A percentile compares a stretch with the other conserved stretches of the same genome.
Conservation (phyloP, 176 grass and related monocot genomes). For the Oryza meyeriana region DNA sequence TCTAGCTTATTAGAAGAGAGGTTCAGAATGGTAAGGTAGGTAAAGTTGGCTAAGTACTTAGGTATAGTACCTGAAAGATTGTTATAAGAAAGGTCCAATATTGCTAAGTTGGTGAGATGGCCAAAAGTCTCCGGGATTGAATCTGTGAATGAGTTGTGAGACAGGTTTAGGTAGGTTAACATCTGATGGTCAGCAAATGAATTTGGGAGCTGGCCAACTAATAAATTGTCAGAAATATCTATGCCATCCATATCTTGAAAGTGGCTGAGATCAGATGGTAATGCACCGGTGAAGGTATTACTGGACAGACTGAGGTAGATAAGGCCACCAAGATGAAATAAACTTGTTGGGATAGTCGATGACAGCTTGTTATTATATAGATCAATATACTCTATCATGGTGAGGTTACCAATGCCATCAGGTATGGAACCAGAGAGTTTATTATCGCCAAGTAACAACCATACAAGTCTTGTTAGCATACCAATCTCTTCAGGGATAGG, state of each 20-base stretch:
- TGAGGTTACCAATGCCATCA: background rate
- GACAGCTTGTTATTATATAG: background rate
- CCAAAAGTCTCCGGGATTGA: background rate
- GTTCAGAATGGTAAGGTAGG: background rate
- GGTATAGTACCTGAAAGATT: background rate
- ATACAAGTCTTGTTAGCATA: background rate
- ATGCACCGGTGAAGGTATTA: background rate
- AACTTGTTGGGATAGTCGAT: background rate
- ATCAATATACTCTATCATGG: background rate
- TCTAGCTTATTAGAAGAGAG: background rate
- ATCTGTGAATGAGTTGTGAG: background rate
- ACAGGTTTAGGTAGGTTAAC: background rate
- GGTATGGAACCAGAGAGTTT: constrained; percentile 6
- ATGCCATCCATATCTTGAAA: background rate
- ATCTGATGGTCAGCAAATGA: background rate
- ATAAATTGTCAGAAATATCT: background rate
- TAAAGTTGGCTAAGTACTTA: background rate
- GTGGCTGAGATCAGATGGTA: background rate
- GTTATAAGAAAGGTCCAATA: background rate
- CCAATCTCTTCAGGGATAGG: background rate
- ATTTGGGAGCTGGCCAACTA: background rate
- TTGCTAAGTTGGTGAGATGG: background rate
- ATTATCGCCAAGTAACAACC: background rate
- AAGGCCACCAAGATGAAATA: background rate
- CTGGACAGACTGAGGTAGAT: background rate